A percentile compares a stretch with the other conserved stretches of the same genome.
phyloP scores from a whole-genome alignment of 1,284 basidiomycete genomes.

The Volvariella volvacea region DNA sequence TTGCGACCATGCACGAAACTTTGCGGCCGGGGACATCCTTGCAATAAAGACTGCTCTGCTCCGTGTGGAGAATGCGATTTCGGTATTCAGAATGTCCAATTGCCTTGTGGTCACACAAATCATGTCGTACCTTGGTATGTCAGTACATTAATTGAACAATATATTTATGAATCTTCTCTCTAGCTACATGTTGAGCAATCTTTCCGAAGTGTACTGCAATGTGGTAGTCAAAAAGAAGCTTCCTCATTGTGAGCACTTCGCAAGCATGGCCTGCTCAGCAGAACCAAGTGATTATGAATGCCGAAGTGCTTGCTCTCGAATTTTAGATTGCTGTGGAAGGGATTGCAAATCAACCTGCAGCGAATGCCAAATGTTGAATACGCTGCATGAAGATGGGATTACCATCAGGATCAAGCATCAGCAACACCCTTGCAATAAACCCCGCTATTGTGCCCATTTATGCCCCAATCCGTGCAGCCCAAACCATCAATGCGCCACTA shows the following conservation, averaged over 20 bases:
- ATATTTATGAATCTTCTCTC: constrained; percentile 4
- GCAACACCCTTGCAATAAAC: constrained; percentile 44
- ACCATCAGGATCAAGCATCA: constrained; percentile 31
- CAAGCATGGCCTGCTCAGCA: constrained; percentile 36
- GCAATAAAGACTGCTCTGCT: constrained; percentile 44
- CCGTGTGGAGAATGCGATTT: constrained; percentile 55
- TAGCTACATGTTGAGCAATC: constrained; percentile 42
- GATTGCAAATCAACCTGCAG: constrained; percentile 42
- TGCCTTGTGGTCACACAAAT: constrained; percentile 61
- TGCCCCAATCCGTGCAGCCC: constrained; percentile 46
- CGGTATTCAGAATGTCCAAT: constrained; percentile 33
- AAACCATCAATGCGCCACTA: constrained; percentile 42
- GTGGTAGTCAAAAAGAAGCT: constrained; percentile 39
- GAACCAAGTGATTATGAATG: constrained; percentile 36
- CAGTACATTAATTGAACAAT: not conserved
- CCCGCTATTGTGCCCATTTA: constrained; percentile 53
- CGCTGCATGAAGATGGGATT: constrained; percentile 2
- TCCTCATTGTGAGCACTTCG: constrained; percentile 50
- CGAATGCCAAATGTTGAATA: constrained; percentile 38
- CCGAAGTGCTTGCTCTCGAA: constrained; percentile 30
- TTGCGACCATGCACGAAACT: constrained; percentile 43
- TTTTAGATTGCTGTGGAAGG: constrained; percentile 51
- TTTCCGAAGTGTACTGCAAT: constrained; percentile 40
- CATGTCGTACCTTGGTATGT: constrained; percentile 50
- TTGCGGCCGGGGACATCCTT: constrained; percentile 56